Evolutionary conservation across 805 yeast species (phyloP).

Genomic region (Torulaspora microellipsoides): DNA sequence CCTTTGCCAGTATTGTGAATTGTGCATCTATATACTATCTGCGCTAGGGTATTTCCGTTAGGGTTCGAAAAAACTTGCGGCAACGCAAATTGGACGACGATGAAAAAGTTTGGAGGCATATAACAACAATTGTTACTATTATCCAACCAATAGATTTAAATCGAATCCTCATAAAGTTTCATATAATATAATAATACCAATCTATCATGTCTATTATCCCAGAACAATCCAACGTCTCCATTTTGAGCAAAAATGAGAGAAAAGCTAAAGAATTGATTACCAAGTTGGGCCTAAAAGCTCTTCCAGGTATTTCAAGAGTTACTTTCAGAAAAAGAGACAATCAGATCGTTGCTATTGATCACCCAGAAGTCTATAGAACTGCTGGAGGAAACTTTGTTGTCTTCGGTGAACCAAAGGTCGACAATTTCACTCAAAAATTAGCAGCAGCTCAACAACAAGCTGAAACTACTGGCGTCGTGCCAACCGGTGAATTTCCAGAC

Average conservation of each 20-base stretch:
- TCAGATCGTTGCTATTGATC: slow-evolving; percentile 84
- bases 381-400: slow-evolving; percentile 92
- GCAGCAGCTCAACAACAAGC: slow-evolving; percentile 72
- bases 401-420: slow-evolving; percentile 96
- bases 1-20: no score
- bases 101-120: slow-evolving; percentile 2
- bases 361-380: slow-evolving; percentile 93
- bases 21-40: no score
- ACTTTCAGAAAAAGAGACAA: slow-evolving; percentile 92
- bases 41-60: no score
- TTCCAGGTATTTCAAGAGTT: slow-evolving; percentile 91
- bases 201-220: slow-evolving; percentile 27
- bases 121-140: neutral
- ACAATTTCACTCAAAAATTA: slow-evolving; percentile 85
- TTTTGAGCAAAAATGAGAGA: slow-evolving; percentile 87
- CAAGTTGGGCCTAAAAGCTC: slow-evolving; percentile 84
- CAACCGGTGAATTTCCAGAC: slow-evolving; percentile 46
- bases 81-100: neutral
- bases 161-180: neutral
- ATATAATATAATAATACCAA: neutral
- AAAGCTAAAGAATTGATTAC: slow-evolving; percentile 88
- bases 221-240: slow-evolving; percentile 40
- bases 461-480: slow-evolving; percentile 43
- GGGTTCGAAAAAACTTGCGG: no score
- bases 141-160: neutral